A percentile compares a stretch with the other conserved stretches of the same genome.
These are phyloP conservation scores for Fraxinus anomala DNA, from an alignment of 257 asterid species.

Conservation along the genomic window DNA sequence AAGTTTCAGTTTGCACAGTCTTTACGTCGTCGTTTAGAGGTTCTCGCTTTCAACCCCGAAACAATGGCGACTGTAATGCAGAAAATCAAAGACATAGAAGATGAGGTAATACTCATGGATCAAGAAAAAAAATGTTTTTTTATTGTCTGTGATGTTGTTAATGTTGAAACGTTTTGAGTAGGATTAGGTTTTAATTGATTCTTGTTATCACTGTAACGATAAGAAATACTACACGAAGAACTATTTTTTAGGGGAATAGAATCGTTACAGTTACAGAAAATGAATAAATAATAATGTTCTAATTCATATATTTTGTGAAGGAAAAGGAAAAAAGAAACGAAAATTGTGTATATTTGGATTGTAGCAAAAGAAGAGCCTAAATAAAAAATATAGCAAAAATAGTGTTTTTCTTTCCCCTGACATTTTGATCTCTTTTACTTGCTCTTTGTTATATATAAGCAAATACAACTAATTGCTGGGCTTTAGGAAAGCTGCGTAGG, in stretches of 20 bases:
- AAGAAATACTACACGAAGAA: not conserved
- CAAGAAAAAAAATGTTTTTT: not conserved
- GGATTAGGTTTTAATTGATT: not conserved
- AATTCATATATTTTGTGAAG: not conserved
- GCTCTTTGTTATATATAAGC: no score
- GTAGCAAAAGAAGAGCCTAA: no score
- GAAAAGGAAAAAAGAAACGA: not conserved
- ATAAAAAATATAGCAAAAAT: no score
- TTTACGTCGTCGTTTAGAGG: conserved; percentile 22
- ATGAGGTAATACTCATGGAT: conserved; percentile 59
- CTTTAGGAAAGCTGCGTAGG: no score
- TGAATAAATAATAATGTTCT: not conserved
- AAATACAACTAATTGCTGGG: no score
- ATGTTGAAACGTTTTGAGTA: not conserved
- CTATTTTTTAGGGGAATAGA: not conserved
- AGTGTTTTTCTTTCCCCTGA: no score
- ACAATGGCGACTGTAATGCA: conserved; percentile 95
- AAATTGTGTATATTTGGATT: no score
- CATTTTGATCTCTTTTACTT: no score
- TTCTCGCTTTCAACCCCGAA: conserved; percentile 17
- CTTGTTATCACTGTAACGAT: not conserved
- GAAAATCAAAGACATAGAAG: conserved; percentile 98
- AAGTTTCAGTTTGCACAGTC: conserved; percentile 24
- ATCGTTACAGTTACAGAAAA: not conserved
- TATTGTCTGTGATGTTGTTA: not conserved